Evolutionary conservation across 352 stramenopile genomes (phyloP).

Genomic region (Halophytophthora polymorphica): DNA sequence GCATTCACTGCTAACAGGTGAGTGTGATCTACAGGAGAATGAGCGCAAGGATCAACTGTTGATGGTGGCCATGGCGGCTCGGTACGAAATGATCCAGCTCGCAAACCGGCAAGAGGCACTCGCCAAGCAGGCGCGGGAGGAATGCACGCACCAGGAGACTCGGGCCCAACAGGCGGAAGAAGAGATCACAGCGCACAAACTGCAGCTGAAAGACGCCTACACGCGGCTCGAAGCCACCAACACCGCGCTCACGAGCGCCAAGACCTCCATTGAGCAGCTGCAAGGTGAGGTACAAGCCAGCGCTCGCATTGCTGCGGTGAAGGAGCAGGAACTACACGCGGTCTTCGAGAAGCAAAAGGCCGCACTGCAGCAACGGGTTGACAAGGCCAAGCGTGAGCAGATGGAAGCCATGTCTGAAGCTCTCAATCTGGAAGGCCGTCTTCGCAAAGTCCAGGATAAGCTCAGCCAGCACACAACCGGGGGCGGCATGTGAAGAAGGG

Average conservation of each 20-base stretch:
- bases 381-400: conserved; percentile 77
- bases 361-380: conserved; percentile 51
- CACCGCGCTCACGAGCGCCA: conserved; percentile 24
- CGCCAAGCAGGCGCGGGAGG: conserved; percentile 27
- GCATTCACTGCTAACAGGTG: background rate
- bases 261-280: conserved; percentile 29
- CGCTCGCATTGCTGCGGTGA: conserved; percentile 16
- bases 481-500: background rate
- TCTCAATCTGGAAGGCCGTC: conserved; percentile 53
- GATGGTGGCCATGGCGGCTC: conserved; percentile 71
- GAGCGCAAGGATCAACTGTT: conserved; percentile 73
- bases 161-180: conserved; percentile 35
- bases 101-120: conserved; percentile 45
- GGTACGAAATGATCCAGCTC: conserved; percentile 61
- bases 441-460: conserved; percentile 74
- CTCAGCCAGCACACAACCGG: conserved; percentile 37
- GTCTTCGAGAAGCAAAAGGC: conserved; percentile 43
- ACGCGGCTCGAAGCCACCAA: conserved; percentile 40
- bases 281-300: conserved; percentile 17
- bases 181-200: conserved; percentile 30
- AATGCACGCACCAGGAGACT: conserved; percentile 17
- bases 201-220: conserved; percentile 50
- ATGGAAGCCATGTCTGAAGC: conserved; percentile 68
- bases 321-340: conserved; percentile 42
- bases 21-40: conserved; percentile 33